A percentile compares a stretch with the other conserved stretches of the same genome.
phyloP scores from a whole-genome alignment of 2,329 filamentous ascomycete species.

The Colletotrichum lupini region DNA sequence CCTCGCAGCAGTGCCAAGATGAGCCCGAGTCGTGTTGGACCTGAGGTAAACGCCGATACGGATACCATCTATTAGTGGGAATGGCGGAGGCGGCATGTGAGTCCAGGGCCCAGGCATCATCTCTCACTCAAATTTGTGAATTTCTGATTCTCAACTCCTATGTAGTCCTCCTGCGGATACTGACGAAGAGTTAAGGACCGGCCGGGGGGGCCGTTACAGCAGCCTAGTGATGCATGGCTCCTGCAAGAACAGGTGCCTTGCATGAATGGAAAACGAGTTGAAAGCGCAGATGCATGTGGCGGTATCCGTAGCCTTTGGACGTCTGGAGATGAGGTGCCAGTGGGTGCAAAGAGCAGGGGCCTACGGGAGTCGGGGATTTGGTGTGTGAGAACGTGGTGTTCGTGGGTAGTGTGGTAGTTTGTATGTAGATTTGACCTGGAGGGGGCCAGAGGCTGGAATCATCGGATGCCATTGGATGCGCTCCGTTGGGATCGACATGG shows the following conservation, averaged over 20 bases:
- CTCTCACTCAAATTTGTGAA: background rate
- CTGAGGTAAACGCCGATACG: background rate
- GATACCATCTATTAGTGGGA: background rate
- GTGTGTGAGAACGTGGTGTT: background rate
- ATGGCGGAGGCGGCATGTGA: background rate
- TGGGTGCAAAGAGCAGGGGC: background rate
- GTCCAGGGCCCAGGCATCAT: background rate
- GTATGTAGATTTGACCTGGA: background rate
- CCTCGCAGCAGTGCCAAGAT: background rate
- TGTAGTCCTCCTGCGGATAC: background rate
- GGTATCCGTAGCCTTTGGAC: background rate
- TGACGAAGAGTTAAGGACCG: background rate
- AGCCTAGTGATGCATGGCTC: background rate
- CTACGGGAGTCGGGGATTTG: background rate
- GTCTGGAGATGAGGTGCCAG: background rate
- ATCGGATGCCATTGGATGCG: background rate
- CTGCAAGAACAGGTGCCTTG: slow-evolving; percentile 5
- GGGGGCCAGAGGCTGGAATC: background rate
- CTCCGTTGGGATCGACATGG: background rate
- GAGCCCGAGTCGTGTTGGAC: background rate
- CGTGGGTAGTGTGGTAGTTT: background rate
- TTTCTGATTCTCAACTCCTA: background rate
- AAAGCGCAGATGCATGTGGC: background rate
- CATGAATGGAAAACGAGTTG: slow-evolving; percentile 5
- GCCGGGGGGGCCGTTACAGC: background rate